Conservation (phyloP, 1,284 basidiomycete species). For the Lentinula novae-zelandiae region DNA sequence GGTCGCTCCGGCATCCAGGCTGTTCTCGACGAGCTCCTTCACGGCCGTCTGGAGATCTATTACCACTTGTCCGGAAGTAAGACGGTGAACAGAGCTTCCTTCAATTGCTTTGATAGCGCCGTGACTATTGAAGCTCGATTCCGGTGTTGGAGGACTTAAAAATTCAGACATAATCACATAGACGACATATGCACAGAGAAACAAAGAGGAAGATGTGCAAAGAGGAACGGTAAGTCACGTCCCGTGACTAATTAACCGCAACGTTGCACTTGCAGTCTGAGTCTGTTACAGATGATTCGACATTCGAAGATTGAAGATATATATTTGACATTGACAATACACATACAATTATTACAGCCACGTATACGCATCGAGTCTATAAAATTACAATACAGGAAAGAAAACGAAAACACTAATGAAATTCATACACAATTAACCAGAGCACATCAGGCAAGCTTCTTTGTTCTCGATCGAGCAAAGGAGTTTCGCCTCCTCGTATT, state of each 20-base stretch:
- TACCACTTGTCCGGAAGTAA: constrained; percentile 94
- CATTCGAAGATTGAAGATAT: background rate
- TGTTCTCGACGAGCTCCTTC: constrained; percentile 97
- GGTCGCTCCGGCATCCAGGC: constrained; percentile 89
- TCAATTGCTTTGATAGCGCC: constrained; percentile 63
- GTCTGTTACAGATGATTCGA: too few species aligned
- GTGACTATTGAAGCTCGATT: background rate
- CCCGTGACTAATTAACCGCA: background rate
- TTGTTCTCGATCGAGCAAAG: constrained; percentile 87
- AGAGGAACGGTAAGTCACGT: background rate
- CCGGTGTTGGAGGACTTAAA: background rate
- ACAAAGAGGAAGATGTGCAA: background rate
- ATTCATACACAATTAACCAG: constrained; percentile 44
- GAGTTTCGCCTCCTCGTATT: constrained; percentile 79
- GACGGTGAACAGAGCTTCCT: constrained; percentile 70
- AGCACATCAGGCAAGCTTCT: constrained; percentile 85
- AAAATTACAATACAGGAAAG: background rate
- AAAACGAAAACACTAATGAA: too few species aligned
- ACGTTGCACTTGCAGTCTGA: background rate
- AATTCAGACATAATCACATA: background rate
- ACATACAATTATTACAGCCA: background rate
- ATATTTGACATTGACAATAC: background rate
- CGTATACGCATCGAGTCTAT: background rate
- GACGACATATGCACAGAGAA: background rate
- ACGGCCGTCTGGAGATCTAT: constrained; percentile 91